Evolutionary conservation across 2,329 filamentous ascomycete genomes (phyloP), one percentile per base, ranked within the genome.

Genomic region (Exserohilum rostratum): DNA sequence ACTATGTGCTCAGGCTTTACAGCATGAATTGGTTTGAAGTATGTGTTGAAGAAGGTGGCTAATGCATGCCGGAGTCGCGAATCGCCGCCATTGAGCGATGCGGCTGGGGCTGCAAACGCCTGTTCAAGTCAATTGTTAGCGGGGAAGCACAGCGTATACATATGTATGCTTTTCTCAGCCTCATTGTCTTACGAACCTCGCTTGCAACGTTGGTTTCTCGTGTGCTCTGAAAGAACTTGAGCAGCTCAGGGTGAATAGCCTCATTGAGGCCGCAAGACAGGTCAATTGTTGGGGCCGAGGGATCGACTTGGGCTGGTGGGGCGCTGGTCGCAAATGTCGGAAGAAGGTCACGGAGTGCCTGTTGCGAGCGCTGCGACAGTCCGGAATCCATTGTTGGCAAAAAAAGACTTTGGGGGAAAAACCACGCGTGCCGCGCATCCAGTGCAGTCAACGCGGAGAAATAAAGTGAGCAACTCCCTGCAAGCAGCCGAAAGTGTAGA

Each of bases 141-240:
- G 17, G 15, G n/a, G 27, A 27, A 13, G 20, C 22, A 39, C 35
- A 22, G 31, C 18, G 37, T n/a, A 25, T 46, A 37, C n/a, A 31
- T 18, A 22, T 18, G 44, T 13, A n/a, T n/a, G n/a, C n/a, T n/a
- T n/a, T n/a, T n/a, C 12, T 29, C 2, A 27, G 29, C 9, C 42
- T 39, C 45, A n/a, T n/a, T n/a, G n/a, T n/a, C n/a, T n/a, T n/a
- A n/a, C 50, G n/a, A 29, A 69, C 69, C 46, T 70, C 49, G 22
- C 49, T 46, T 11, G 58, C 59, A 6, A 66, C 37, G 3, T 60
- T 59, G n/a, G 62, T 54, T 33, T 68, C 65, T 13, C 68, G 52
- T 2, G 58, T 63, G n/a, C 66, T 67, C 42, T 66, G 66, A 57
- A 70, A 66, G 49, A 71, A 68, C 45, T 69, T 61, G 13, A 64